Evolutionary conservation across 106 monocot species (phyloP).

Genomic region (Dioscorea alata): DNA sequence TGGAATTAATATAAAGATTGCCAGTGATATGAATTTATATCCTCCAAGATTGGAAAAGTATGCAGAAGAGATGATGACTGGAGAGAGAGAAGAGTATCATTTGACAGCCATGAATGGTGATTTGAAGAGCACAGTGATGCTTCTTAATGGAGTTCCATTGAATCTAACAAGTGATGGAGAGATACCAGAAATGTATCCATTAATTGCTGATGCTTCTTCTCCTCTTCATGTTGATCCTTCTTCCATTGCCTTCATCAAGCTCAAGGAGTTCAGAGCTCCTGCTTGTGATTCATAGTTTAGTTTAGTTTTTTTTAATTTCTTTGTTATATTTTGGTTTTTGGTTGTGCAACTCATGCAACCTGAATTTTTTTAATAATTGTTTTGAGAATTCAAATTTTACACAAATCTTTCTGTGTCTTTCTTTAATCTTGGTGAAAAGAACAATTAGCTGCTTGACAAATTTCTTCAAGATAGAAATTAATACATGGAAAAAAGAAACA

Average conservation of each 20-base stretch:
- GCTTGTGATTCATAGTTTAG: background rate
- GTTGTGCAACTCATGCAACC: too few species aligned
- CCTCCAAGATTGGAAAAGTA: background rate
- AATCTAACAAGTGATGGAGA: constrained; percentile 2
- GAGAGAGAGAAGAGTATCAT: constrained; percentile 5
- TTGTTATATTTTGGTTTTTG: too few species aligned
- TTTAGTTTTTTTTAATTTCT: too few species aligned
- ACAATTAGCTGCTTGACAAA: too few species aligned
- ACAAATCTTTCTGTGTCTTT: too few species aligned
- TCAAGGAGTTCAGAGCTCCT: background rate
- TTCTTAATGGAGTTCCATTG: constrained; percentile 4
- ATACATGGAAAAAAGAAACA: too few species aligned
- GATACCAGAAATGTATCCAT: background rate
- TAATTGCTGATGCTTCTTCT: background rate
- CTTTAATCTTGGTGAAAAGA: too few species aligned
- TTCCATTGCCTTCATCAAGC: background rate
- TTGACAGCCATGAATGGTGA: background rate
- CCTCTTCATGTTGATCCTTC: background rate
- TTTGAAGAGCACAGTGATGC: background rate
- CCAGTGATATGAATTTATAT: constrained; percentile 8
- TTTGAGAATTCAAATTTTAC: too few species aligned
- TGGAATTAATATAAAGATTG: constrained; percentile 4
- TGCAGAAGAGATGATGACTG: too few species aligned
- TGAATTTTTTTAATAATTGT: too few species aligned
- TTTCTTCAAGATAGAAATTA: too few species aligned